A percentile compares a stretch with the other conserved stretches of the same genome.
Evolutionary conservation across 305 asterid species (phyloP).

Genomic region (Stenogyne calaminthoides): DNA sequence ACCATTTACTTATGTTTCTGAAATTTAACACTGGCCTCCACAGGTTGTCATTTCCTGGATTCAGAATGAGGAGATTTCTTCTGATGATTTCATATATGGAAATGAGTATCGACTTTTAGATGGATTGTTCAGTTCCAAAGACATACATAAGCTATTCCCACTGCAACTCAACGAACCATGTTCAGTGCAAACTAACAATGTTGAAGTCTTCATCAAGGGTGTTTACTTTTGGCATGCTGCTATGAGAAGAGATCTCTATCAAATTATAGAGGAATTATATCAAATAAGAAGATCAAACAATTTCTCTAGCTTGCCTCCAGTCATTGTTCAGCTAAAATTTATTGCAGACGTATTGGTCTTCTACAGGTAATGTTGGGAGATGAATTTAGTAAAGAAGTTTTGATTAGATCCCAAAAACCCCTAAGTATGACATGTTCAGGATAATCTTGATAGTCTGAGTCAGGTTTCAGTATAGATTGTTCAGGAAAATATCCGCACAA

Average conservation of each 20-base stretch:
- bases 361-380: slow-evolving; percentile 87
- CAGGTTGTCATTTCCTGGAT: slow-evolving; percentile 85
- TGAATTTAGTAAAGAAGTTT: too few relatives aligned
- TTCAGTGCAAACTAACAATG: slow-evolving; percentile 27
- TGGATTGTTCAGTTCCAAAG: slow-evolving; percentile 50
- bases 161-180: slow-evolving; percentile 38
- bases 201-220: slow-evolving; percentile 54
- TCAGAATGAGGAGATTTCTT: slow-evolving; percentile 43
- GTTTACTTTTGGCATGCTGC: slow-evolving; percentile 72
- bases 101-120: slow-evolving; percentile 55
- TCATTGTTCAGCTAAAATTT: slow-evolving; percentile 68
- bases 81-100: slow-evolving; percentile 35
- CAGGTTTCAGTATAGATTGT: too few relatives aligned
- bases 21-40: slow-evolving; percentile 34
- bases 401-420: too few relatives aligned
- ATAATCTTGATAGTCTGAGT: too few relatives aligned
- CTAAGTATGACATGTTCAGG: too few relatives aligned
- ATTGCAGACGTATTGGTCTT: slow-evolving; percentile 69
- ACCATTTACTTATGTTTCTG: slow-evolving; percentile 13
- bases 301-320: slow-evolving; percentile 50
- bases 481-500: too few relatives aligned
- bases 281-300: slow-evolving; percentile 56
- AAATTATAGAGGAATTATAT: slow-evolving; percentile 55
- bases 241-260: slow-evolving; percentile 56
- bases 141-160: slow-evolving; percentile 42